Evolutionary conservation across 176 grass and related monocot species (phyloP), one percentile per base, ranked within the genome.

Genomic region (Miscanthus lutarioriparius): DNA sequence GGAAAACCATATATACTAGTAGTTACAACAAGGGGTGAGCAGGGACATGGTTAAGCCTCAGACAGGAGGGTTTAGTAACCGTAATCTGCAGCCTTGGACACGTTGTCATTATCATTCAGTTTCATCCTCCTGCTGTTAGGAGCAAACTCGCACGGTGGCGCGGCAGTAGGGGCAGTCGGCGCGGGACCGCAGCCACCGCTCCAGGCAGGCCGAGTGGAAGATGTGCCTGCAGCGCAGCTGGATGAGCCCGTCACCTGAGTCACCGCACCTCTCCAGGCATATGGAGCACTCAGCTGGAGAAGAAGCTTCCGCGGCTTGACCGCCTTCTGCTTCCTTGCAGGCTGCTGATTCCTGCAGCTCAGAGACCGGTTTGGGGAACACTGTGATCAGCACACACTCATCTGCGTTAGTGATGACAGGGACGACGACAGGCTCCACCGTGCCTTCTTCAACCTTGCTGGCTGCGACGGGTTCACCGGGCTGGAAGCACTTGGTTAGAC

Each of bases 151-250:
- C 48, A 93, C 78, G 16, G 35, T 64, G 36, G 86, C 67, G 62
- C 94, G 75, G 78, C 91, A 93, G 59, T 89, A 96, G 16, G 94
- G 94, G 78, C 91, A 96, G 53, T 91, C 84, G 13, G 86, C 69
- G 22, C 81, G 89, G 10, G 84, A 78, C 23, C 5, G 81, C 39
- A 96, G 80, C 94, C 94, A 96, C 33, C 58, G 69, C 19, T 75
- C 81, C 19, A 96, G 77, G 89, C 94, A 96, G 3, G 13, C 70
- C 6, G 89, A 91, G 83, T 91, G 94, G 71, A 96, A 96, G 48
- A 86, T 48, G 56, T 96, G 94, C 64, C 88, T 85, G 81, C 94
- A 96, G 13, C 26, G 78, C 51, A 96, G 91, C 76, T 83, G 84
- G 0, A 79, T 81, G 67, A 93, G 74, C 5, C 87, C 80, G 9